Conservation (phyloP, 2,329 filamentous ascomycete species). For the Talaromyces sp. region DNA sequence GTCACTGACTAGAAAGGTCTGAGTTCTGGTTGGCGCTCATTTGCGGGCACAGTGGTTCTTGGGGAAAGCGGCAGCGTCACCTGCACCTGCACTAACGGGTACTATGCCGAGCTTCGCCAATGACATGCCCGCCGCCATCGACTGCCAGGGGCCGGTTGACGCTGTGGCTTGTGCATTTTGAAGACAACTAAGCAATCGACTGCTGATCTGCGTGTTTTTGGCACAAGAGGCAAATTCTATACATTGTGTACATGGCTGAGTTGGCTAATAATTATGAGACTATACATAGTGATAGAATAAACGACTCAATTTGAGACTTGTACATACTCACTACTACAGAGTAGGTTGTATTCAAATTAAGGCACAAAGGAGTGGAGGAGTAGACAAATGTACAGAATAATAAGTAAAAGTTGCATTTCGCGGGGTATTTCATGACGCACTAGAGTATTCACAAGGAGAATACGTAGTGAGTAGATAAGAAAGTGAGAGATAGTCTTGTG, state of each 20-base stretch:
- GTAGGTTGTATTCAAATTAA: no score
- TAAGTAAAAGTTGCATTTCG: not conserved
- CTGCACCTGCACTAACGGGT: not conserved
- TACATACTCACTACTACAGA: no score
- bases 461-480: not conserved
- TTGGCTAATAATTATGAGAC: not conserved
- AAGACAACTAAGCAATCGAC: not conserved
- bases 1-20: not conserved
- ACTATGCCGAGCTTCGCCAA: slow-evolving; percentile 4
- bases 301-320: not conserved
- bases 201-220: not conserved
- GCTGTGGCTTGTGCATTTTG: not conserved
- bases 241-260: not conserved
- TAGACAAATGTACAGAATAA: not conserved
- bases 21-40: not conserved
- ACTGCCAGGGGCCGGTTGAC: not conserved
- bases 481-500: not conserved
- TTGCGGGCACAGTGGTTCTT: not conserved
- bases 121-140: not conserved
- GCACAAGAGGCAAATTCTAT: not conserved
- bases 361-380: no score
- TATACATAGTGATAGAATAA: not conserved
- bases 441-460: not conserved
- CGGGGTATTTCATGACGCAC: not conserved
- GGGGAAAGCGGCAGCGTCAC: slow-evolving; percentile 13